Evolutionary conservation across 2,329 filamentous ascomycete genomes (phyloP).

Genomic region (Ceratocystis destructans): DNA sequence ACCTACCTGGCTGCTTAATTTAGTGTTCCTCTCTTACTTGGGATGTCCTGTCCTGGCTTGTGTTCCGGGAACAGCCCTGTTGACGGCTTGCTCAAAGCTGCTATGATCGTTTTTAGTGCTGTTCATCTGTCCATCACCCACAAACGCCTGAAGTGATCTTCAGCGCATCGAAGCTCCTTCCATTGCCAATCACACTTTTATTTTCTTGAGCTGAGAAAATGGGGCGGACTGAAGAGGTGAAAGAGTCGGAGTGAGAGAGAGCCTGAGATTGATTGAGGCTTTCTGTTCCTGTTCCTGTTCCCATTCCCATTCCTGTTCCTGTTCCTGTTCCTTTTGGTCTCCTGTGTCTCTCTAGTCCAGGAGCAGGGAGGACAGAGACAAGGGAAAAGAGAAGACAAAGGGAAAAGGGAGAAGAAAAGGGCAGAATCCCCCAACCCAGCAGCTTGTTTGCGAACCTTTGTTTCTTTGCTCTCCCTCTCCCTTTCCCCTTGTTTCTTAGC

Average conservation of each 20-base stretch:
- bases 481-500: neutral
- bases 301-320: neutral
- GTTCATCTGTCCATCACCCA: neutral
- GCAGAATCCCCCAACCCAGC: no score
- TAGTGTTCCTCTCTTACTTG: neutral
- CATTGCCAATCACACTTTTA: constrained; percentile 5
- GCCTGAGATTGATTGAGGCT: neutral
- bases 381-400: neutral
- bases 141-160: neutral
- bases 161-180: constrained; percentile 5
- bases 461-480: neutral
- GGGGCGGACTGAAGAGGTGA: neutral
- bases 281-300: no score
- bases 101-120: neutral
- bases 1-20: neutral
- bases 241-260: neutral
- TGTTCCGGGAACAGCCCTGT: neutral
- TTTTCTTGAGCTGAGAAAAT: constrained; percentile 1
- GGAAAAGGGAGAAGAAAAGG: neutral
- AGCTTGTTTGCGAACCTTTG: neutral
- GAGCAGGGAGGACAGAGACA: no score
- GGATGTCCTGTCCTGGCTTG: neutral
- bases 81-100: neutral
- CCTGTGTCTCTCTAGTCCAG: no score
- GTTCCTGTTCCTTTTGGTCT: no score